phyloP scores from a whole-genome alignment of 1,139 yeast genomes.

The Geotrichum carabidarum region DNA sequence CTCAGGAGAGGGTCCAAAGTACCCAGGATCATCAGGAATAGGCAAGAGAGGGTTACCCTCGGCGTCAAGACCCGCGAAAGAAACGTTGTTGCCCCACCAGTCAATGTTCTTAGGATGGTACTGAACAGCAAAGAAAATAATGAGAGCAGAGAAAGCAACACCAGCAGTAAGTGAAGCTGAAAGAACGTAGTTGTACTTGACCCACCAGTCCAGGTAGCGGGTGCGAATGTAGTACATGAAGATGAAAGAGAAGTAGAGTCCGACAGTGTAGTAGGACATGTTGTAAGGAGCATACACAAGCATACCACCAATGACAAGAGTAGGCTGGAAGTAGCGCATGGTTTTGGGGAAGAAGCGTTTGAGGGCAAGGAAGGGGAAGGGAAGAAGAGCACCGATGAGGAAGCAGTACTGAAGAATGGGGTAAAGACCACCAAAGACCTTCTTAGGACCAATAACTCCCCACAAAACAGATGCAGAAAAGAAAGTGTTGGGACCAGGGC shows the following conservation, averaged over 20 bases:
- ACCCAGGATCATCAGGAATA: conserved; percentile 38
- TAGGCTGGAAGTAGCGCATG: conserved; percentile 38
- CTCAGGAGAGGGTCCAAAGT: conserved; percentile 17
- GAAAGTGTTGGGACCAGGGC: conserved; percentile 38
- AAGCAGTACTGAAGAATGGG: conserved; percentile 48
- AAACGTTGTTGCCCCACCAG: conserved; percentile 61
- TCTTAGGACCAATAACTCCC: conserved; percentile 61
- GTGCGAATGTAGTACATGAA: conserved; percentile 53
- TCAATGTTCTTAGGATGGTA: conserved; percentile 26
- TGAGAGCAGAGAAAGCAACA: conserved; percentile 33
- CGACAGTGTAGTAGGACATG: conserved; percentile 47
- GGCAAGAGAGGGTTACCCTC: neutral
- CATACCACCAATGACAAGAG: conserved; percentile 49
- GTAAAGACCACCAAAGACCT: conserved; percentile 45
- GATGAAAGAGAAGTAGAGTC: conserved; percentile 46
- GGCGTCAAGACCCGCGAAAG: conserved; percentile 45
- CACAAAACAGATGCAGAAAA: conserved; percentile 43
- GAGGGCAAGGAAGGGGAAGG: conserved; percentile 40
- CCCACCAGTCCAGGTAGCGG: conserved; percentile 55
- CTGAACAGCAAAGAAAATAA: conserved; percentile 45
- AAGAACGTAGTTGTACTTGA: conserved; percentile 59
- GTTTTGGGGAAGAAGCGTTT: conserved; percentile 31
- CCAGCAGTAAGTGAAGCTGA: conserved; percentile 56
- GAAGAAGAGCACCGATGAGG: conserved; percentile 48
- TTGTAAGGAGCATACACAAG: conserved; percentile 47